phyloP scores from a whole-genome alignment of 2,329 filamentous ascomycete genomes.

The Verticillium zaregamsianum region DNA sequence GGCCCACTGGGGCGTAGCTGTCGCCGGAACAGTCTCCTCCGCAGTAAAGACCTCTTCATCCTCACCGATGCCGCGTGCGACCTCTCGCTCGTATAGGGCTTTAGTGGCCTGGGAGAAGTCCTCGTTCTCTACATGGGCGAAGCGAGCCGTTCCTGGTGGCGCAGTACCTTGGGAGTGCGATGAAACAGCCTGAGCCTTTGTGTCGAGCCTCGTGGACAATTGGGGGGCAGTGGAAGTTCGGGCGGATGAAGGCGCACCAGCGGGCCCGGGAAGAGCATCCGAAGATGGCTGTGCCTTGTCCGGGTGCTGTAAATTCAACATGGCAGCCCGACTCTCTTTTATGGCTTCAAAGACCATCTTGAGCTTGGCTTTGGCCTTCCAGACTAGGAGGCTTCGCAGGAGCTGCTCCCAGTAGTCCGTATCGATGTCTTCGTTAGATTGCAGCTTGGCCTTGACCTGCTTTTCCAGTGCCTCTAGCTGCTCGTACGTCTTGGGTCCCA shows the following conservation, averaged over 20 bases:
- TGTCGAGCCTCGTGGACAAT: background rate
- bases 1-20: constrained; percentile 70
- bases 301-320: constrained; percentile 62
- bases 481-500: constrained; percentile 79
- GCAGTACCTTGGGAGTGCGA: constrained; percentile 9
- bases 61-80: constrained; percentile 84
- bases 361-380: constrained; percentile 87
- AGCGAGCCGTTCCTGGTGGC: constrained; percentile 60
- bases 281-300: constrained; percentile 51
- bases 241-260: background rate
- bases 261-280: background rate
- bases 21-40: constrained; percentile 72
- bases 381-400: constrained; percentile 76
- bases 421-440: constrained; percentile 87
- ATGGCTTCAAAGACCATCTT: constrained; percentile 74
- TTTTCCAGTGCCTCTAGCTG: constrained; percentile 83
- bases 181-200: background rate
- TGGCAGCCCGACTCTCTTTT: constrained; percentile 52
- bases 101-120: constrained; percentile 85
- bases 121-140: constrained; percentile 65
- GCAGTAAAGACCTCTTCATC: constrained; percentile 94
- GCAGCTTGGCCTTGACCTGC: constrained; percentile 82
- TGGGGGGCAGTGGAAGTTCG: background rate
- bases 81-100: constrained; percentile 86
- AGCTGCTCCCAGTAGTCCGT: constrained; percentile 98